Evolutionary conservation across 2,329 filamentous ascomycete genomes (phyloP), one percentile per base, ranked within the genome.

Genomic region (Monosporascus sp.): DNA sequence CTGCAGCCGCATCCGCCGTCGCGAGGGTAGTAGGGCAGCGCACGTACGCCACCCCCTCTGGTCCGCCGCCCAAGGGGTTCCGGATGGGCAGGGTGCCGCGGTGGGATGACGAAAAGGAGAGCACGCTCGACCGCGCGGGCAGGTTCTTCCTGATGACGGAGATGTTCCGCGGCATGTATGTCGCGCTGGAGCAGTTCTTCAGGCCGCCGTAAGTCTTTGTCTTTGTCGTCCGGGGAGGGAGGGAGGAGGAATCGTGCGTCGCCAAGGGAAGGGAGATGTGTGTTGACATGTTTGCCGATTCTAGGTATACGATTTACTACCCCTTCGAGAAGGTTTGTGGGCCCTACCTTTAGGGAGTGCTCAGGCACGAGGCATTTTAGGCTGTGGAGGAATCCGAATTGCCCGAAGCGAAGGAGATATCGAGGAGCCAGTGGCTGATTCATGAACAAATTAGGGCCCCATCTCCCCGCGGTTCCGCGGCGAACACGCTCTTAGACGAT

Each of bases 381-480:
- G 43, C 24, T 37, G 27, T 47, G 43, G 47, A 44, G 50, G 39
- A 9, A 24, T 6, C 11, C 11, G 9, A 9, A 43, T 43, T 15
- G 17, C 4, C 22, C 18, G 39, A 43, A 14, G 31, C 39, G 11
- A 24, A 20, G 48, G 25, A 36, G 5, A 35, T 11, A 35, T 35
- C 44, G 24, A 39, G 48, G 45, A 43, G 15, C 11, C 20, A 38
- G 41, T 49, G 50, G 56, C 60, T 62, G 57, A 70, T 49, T 54
- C 52, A 50, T 41, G 11, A 48, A 25, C 50, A 18, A 57, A 25
- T 46, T 46, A 85, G 82, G 94, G 94, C 48, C 94, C 94, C 56
- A 97, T 99, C 72, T 97, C 92, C 37, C 94, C 94, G 57, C 88
- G 94, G 64, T 99, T 99, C 85, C 89, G 94, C 74, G 94, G 94